Percentiles rank a stretch among this genome's conserved stretches.
Conservation (phyloP, 768 basidiomycete genomes). For the Phlebiopsis gigantea region DNA sequence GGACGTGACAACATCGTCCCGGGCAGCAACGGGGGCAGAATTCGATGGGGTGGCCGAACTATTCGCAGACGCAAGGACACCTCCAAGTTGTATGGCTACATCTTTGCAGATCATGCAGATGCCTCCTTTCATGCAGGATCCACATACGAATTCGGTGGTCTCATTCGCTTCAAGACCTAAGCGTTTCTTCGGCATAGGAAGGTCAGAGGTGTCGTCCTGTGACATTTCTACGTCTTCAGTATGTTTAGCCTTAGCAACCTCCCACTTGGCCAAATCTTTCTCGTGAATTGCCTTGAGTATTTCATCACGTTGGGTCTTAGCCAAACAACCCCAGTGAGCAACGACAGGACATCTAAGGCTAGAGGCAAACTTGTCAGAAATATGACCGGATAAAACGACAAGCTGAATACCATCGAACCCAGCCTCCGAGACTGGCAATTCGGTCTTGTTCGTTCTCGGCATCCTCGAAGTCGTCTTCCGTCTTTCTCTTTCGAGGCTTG, state of each 20-base stretch:
- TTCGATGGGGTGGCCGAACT: conserved; percentile 1
- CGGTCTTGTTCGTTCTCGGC: conserved; percentile 56
- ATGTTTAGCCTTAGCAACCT: conserved; percentile 11
- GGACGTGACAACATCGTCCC: conserved; percentile 32
- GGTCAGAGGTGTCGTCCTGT: not conserved
- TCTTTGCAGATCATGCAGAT: conserved; percentile 74
- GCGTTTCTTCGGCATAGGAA: conserved; percentile 37
- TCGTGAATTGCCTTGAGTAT: conserved; percentile 61
- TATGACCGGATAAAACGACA: not conserved
- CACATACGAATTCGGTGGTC: conserved; percentile 78
- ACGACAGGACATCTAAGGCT: conserved; percentile 76
- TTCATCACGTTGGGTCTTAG: conserved; percentile 60
- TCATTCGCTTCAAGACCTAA: conserved; percentile 42
- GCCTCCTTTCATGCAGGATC: conserved; percentile 68
- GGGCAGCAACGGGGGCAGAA: not conserved
- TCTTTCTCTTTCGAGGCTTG: conserved; percentile 11
- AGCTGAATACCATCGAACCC: conserved; percentile 69
- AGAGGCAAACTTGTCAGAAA: conserved; percentile 7
- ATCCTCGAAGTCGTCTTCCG: conserved; percentile 35
- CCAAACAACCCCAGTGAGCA: conserved; percentile 74
- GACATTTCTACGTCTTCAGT: conserved; percentile 1
- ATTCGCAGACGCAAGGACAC: not conserved
- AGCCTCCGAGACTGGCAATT: conserved; percentile 58
- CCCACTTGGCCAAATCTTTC: conserved; percentile 40
- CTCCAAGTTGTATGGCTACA: conserved; percentile 45